Conservation (phyloP, 257 asterid genomes). For the Solanum sparsipilum region DNA sequence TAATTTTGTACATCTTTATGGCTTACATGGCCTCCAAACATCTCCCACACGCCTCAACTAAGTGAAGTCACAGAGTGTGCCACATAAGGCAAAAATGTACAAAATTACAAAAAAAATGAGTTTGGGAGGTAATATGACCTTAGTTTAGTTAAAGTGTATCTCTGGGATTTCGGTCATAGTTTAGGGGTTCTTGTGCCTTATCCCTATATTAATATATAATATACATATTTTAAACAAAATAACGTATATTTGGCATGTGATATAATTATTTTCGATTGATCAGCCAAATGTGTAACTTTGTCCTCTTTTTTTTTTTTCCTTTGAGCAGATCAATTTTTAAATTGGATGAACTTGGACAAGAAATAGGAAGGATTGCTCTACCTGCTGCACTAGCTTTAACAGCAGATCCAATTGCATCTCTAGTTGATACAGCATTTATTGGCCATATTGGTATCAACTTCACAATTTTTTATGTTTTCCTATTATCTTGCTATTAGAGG, state of each 20-base stretch:
- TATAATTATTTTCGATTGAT: neutral
- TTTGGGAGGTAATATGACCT: too few relatives aligned
- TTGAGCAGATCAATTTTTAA: slow-evolving; percentile 40
- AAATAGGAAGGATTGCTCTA: slow-evolving; percentile 50
- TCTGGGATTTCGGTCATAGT: too few relatives aligned
- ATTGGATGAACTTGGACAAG: slow-evolving; percentile 58
- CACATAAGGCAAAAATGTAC: too few relatives aligned
- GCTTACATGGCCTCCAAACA: too few relatives aligned
- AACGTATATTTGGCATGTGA: neutral
- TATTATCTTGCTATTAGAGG: neutral
- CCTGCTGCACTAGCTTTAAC: slow-evolving; percentile 76
- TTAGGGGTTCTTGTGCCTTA: too few relatives aligned
- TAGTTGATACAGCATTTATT: slow-evolving; percentile 66
- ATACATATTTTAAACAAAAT: neutral
- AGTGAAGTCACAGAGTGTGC: too few relatives aligned
- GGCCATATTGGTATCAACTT: slow-evolving; percentile 60
- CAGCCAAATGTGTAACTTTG: neutral
- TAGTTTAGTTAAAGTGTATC: too few relatives aligned
- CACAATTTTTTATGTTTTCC: neutral
- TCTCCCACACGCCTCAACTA: too few relatives aligned
- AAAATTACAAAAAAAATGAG: too few relatives aligned
- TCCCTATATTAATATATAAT: neutral
- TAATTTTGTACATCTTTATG: too few relatives aligned
- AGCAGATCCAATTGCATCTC: slow-evolving; percentile 88
- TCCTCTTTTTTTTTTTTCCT: neutral